Base-by-base conservation (phyloP, 1,139 yeast genomes). In the Debaryomyces fabryi region DNA sequence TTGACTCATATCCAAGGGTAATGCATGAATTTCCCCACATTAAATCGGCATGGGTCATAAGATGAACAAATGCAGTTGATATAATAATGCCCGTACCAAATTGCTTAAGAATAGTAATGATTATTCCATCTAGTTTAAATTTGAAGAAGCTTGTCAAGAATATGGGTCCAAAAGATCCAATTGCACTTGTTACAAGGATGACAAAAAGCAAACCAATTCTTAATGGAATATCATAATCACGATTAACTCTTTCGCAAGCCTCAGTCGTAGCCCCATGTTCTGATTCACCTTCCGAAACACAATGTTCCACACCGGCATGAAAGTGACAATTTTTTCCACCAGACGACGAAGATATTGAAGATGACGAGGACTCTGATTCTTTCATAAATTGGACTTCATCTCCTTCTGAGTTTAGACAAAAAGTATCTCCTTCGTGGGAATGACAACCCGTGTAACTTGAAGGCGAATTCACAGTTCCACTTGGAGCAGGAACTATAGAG, bases 231-330 rank as follows among this genome's bases (percentile, higher is more conserved):
- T 68, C 53, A 47, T 67, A 63, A 40, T 68, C 70, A 36, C 71
- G 53, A 24, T 64, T 64, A 1, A 52, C 54, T 25, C 55, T 49
- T 33, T 48, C 55, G 49, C 67, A 63, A 2, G 53, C 35, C 1
- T 20, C 24, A 16, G 35, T n/a, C 32, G 42, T 12, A 3, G 13
- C 51, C 27, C 52, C 50, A 24, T 42, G 42, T 29, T 57, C 64
- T 6, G 50, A 46, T 30, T 54, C 50, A 6, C 36, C 53, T 8
- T 46, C 62, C 29, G 53, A 58, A 1, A 60, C 63, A 54, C 75
- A 70, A 55, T 70, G 75, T 49, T 70, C 75, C 6, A 70, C 74
- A 10, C 75, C 75, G 32, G 73, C 75, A 52, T 70, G 75, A 57
- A 67, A 69, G 50, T 70, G 75, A 49, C 75, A 70, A 40, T 62